Conservation (phyloP, 2,329 filamentous ascomycete genomes). For the Bipolaris gigantea region DNA sequence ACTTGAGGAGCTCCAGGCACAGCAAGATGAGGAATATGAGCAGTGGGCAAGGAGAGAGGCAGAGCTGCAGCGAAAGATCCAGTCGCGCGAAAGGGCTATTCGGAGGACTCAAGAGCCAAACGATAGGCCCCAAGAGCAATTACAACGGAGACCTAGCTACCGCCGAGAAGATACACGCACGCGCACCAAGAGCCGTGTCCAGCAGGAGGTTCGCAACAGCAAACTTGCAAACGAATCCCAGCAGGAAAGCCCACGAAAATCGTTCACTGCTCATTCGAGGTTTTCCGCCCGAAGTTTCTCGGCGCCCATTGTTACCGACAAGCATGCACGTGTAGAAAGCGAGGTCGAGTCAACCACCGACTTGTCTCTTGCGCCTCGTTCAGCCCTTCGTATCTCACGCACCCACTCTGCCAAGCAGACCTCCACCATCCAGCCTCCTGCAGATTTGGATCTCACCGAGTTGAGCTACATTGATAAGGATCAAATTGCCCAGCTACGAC, state of each 20-base stretch:
- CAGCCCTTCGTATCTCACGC: conserved; percentile 32
- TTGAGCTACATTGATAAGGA: conserved; percentile 58
- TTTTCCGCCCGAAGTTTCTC: conserved; percentile 35
- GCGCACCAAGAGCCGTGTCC: conserved; percentile 38
- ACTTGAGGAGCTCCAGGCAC: conserved; percentile 39
- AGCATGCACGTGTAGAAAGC: conserved; percentile 31
- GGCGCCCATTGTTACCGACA: conserved; percentile 30
- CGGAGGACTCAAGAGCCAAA: conserved; percentile 33
- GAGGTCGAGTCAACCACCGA: conserved; percentile 47
- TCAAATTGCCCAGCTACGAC: conserved; percentile 58
- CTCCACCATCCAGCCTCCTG: conserved; percentile 31
- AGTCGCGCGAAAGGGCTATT: conserved; percentile 32
- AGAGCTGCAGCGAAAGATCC: conserved; percentile 39
- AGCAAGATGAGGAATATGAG: conserved; percentile 40
- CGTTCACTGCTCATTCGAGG: conserved; percentile 28
- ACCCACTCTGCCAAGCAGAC: conserved; percentile 21
- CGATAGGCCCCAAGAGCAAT: conserved; percentile 23
- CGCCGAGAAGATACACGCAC: conserved; percentile 39
- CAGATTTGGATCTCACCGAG: conserved; percentile 51
- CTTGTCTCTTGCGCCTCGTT: conserved; percentile 42
- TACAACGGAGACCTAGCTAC: conserved; percentile 33
- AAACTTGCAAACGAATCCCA: conserved; percentile 24
- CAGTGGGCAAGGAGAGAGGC: conserved; percentile 39
- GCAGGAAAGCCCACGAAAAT: conserved; percentile 28
- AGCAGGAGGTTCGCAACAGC: conserved; percentile 42